phyloP scores from a whole-genome alignment of 2,329 filamentous ascomycete species.

The Stachybotrys elegans region DNA sequence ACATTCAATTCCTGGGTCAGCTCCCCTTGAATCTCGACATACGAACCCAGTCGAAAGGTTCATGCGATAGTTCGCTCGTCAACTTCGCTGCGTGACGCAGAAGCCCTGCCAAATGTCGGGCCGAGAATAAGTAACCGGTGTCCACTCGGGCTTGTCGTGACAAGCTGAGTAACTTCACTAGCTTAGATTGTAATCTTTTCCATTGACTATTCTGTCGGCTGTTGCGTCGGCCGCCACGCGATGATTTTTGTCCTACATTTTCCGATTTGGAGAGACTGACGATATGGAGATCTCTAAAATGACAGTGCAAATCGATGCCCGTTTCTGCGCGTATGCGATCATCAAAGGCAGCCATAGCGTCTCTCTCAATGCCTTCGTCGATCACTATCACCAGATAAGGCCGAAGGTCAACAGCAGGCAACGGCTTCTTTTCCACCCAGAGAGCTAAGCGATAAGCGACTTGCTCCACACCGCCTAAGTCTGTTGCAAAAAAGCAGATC shows the following conservation, averaged over 20 bases:
- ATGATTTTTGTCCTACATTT: no score
- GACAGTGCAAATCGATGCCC: neutral
- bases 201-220: neutral
- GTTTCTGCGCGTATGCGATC: neutral
- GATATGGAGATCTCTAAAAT: neutral
- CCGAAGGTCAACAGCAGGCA: neutral
- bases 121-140: constrained; percentile 3
- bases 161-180: neutral
- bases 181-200: neutral
- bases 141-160: neutral
- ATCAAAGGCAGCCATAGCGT: neutral
- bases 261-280: neutral
- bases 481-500: constrained; percentile 5
- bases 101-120: constrained; percentile 1
- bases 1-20: neutral
- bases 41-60: constrained; percentile 2
- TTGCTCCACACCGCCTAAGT: constrained; percentile 4
- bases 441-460: constrained; percentile 1
- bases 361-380: neutral
- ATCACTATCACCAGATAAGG: constrained; percentile 3
- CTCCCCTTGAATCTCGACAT: neutral
- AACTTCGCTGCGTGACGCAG: constrained; percentile 1
- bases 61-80: neutral
- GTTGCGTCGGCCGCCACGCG: no score
- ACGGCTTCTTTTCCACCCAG: constrained; percentile 1